Base-by-base conservation (phyloP, 495 filamentous ascomycete genomes). In the Penicillium verhagenii region DNA sequence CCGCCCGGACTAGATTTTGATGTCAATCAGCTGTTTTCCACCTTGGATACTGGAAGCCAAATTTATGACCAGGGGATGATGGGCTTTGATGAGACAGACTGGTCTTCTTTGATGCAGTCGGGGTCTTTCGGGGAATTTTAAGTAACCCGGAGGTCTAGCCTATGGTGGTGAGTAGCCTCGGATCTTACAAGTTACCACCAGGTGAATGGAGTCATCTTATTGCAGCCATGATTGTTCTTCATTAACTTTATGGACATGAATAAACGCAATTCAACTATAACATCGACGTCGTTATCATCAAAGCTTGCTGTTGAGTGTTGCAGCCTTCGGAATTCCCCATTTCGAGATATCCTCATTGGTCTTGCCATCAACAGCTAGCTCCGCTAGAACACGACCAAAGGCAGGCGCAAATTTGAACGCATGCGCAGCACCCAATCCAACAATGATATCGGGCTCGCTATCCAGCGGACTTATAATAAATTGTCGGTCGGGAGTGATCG, bases 341-440 rank as follows among this genome's bases (percentile, higher is more conserved):
- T 65, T 62, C 14, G 66, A 69, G 26, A 69, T 60, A 53, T 69
- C 66, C 46, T 69, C 66, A 11, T 50, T 52, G 0, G 61, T 69
- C 44, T 49, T 43, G 10, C 66, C 66, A 61, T 69, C 66, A 33
- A 67, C 53, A 0, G 66, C 66, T 33, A 69, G 38, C 50, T 69
- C 66, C 2, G 66, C 66, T 7, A 69, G 39, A 10, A 57, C 64
- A 28, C 66, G 58, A 4, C 66, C 66, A 50, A 68, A 66, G 1
- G 66, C 66, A 25, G 66, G 66, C 0, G 63, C 64, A 52, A 69
- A 69, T 19, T 69, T 69, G 47, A 69, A 69, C 14, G 66, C 66
- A 65, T 69, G 66, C 13, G 63, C 66, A 33, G 63, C 64, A 23
- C 66, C 66, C 31, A 69, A 23, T 0, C 63, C 64, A 26, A 69